These are phyloP conservation scores for Earliella scabrosa DNA, from an alignment of 1,284 basidiomycete genomes.

Conservation along the genomic window DNA sequence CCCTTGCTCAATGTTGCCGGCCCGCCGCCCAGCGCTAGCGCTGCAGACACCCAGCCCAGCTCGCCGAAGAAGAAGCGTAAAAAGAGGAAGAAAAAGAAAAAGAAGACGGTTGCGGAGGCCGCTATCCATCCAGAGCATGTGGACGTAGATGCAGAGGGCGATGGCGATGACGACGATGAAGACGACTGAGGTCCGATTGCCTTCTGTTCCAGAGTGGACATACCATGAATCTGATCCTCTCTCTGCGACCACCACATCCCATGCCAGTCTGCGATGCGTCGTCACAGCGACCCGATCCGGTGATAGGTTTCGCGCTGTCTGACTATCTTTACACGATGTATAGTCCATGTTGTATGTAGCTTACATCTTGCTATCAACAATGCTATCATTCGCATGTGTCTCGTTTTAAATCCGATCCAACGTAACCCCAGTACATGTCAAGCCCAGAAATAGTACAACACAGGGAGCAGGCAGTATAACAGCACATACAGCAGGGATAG, in stretches of 20 bases:
- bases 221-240: too few relatives aligned
- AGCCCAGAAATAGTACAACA: too few relatives aligned
- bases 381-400: not conserved
- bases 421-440: not conserved
- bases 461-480: not conserved
- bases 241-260: too few relatives aligned
- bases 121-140: too few relatives aligned
- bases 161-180: constrained; percentile 6
- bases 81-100: constrained; percentile 62
- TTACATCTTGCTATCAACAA: not conserved
- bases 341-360: not conserved
- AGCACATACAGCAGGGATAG: not conserved
- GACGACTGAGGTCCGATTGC: constrained; percentile 2
- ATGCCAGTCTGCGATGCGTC: too few relatives aligned
- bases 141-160: not conserved
- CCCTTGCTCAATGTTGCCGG: constrained; percentile 63
- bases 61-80: constrained; percentile 54
- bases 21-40: constrained; percentile 43
- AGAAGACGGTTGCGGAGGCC: constrained; percentile 32
- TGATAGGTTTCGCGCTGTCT: too few relatives aligned
- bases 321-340: too few relatives aligned
- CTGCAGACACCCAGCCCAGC: constrained; percentile 34
- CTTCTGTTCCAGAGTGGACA: not conserved
- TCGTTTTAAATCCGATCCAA: not conserved
- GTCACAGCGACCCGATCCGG: too few relatives aligned